Evolutionary conservation across 345 rosid genomes (phyloP).

Genomic region (Aurinia saxatilis): DNA sequence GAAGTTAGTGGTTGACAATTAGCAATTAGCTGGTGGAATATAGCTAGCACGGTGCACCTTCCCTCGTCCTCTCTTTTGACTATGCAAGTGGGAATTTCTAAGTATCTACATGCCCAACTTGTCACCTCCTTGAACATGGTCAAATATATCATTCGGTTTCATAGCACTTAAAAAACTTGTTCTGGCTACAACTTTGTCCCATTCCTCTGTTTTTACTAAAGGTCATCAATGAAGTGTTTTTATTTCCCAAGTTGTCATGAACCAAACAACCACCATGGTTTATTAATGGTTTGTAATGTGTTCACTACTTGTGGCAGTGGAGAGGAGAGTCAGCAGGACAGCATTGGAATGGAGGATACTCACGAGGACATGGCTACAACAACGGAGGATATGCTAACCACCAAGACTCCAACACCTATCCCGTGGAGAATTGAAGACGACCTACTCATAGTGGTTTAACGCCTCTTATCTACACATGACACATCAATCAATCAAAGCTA

Average conservation of each 20-base stretch:
- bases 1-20: conserved; percentile 18
- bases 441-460: conserved; percentile 1
- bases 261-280: neutral
- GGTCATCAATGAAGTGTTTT: neutral
- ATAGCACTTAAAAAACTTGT: neutral
- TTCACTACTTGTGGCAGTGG: conserved; percentile 49
- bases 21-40: conserved; percentile 14
- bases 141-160: neutral
- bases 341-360: conserved; percentile 74
- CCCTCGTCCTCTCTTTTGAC: neutral
- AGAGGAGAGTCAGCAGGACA: conserved; percentile 48
- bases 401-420: conserved; percentile 22
- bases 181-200: neutral
- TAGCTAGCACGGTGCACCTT: no score
- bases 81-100: conserved; percentile 15
- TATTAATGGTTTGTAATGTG: neutral
- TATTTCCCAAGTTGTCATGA: neutral
- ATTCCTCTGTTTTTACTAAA: neutral
- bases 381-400: conserved; percentile 52
- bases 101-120: conserved; percentile 6
- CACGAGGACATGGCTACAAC: conserved; percentile 58
- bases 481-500: conserved; percentile 4
- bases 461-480: conserved; percentile 3
- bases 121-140: conserved; percentile 3
- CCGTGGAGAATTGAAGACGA: conserved; percentile 10